These are phyloP conservation scores for Xylariomycetidae sp. DNA, from an alignment of 2,329 filamentous ascomycete genomes.

Conservation along the genomic window DNA sequence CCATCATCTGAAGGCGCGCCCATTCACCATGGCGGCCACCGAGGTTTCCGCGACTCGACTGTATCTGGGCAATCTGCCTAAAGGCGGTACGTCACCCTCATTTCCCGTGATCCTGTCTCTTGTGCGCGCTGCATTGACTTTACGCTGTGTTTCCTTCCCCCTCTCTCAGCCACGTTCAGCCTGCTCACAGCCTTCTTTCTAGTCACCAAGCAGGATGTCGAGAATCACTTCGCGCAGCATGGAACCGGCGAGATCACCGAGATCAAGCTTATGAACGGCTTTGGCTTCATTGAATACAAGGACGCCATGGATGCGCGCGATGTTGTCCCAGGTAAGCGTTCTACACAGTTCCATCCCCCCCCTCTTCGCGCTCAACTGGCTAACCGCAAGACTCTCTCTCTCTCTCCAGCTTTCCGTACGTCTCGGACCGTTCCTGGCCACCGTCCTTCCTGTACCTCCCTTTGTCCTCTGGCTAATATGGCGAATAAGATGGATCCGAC, in stretches of 20 bases:
- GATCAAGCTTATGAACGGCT: conserved; percentile 99
- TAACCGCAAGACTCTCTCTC: conserved; percentile 19
- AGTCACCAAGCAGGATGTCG: conserved; percentile 87
- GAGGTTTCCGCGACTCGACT: conserved; percentile 90
- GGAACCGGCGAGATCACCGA: conserved; percentile 96
- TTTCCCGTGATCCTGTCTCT: conserved; percentile 5
- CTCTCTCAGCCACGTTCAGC: neutral
- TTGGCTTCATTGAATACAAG: conserved; percentile 99
- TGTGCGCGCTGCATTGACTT: no score
- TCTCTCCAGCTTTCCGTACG: conserved; percentile 54
- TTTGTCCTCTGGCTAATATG: conserved; percentile 32
- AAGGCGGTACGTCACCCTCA: conserved; percentile 66
- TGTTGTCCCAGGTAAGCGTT: conserved; percentile 82
- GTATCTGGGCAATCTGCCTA: conserved; percentile 95
- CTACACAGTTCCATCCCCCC: conserved; percentile 10
- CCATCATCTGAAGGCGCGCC: no score
- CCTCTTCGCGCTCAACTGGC: neutral
- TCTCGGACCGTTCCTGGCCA: conserved; percentile 32
- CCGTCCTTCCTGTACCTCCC: conserved; percentile 22
- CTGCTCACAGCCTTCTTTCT: conserved; percentile 8
- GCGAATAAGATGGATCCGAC: conserved; percentile 78
- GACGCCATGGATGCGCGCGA: conserved; percentile 97
- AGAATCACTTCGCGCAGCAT: conserved; percentile 91
- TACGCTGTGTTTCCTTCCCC: no score
- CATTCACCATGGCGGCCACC: conserved; percentile 23